Percentiles rank a stretch among this genome's conserved stretches.
Evolutionary conservation across 306 rosid genomes (phyloP).

Genomic region (Astragalus membranaceus): DNA sequence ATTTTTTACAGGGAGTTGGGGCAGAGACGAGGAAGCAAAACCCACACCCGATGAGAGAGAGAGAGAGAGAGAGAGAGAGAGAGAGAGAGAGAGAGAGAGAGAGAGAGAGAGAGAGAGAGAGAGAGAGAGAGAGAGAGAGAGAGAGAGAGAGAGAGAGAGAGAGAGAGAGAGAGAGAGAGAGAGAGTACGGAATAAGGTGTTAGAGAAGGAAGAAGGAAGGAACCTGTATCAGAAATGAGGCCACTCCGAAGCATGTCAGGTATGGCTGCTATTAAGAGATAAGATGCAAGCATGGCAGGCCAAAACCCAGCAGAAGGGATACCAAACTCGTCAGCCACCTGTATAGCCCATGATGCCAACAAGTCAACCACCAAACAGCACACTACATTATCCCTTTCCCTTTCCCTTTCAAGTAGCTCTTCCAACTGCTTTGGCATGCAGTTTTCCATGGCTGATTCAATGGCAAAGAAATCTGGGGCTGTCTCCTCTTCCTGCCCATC

Average conservation of each 20-base stretch:
- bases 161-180: no score
- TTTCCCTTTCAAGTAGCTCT: slow-evolving; percentile 6
- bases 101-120: no score
- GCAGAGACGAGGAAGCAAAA: no score
- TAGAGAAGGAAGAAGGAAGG: no score
- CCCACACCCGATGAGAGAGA: no score
- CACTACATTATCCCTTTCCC: slow-evolving; percentile 11
- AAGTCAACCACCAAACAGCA: slow-evolving; percentile 68
- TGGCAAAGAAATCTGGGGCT: slow-evolving; percentile 51
- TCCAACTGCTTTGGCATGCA: slow-evolving; percentile 47
- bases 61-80: no score
- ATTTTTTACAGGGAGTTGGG: no score
- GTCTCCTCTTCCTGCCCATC: slow-evolving; percentile 30
- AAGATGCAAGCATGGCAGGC: slow-evolving; percentile 82
- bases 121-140: no score
- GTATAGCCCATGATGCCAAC: slow-evolving; percentile 73
- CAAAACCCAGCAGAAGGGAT: slow-evolving; percentile 63
- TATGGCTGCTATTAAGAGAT: slow-evolving; percentile 45
- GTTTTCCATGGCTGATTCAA: slow-evolving; percentile 64
- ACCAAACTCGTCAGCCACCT: slow-evolving; percentile 34
- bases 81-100: no score
- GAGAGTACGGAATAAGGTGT: no score
- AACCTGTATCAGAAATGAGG: slow-evolving; percentile 65
- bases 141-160: no score
- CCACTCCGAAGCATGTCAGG: slow-evolving; percentile 44